Base-by-base conservation (phyloP, 1,284 basidiomycete genomes). In the Naganishia cerealis region DNA sequence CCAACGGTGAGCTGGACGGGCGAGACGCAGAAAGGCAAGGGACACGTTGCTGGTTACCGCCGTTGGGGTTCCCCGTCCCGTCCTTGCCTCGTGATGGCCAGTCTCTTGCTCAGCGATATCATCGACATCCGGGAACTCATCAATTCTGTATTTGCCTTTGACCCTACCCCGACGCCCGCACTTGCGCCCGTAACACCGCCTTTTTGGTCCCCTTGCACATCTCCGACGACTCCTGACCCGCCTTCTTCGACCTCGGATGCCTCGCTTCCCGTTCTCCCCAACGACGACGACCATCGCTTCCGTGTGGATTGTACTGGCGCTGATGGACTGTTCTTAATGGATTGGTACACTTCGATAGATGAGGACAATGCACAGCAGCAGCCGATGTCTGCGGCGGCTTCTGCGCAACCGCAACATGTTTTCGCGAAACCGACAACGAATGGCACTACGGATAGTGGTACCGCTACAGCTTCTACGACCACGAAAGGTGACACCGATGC, bases 91-190 rank as follows among this genome's bases (percentile, higher is more conserved):
- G 24, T 16, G 36, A 40, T 57, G 55, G 24, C 55, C 38, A 57
- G 55, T 21, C 55, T 40, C 5, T 9, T 24, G 4, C 33, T 36
- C 5, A 55, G 21, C 53, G 55, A 57, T 24, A 38, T 21, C 36
- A 33, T 57, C 3, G 55, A 57, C 39, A 33, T 57, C 15, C 36
- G 33, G 21, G 55, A 57, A 57, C 55, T 57, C 33, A 57, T 57
- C 21, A 36, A 57, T 57, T 57, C 38, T 24, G 21, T 57, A 4
- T 57, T 57, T 24, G 38, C 33, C 18, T 57, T 39, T 40, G 55
- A 57, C 55, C n/a, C 55, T 21, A 39, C 55, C 33, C 9, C 46
- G n/a, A 15, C 46, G 10, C n/a, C 21, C 21, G 46, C 21, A 33
- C 43, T 46, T 10, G 18, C 21, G 24, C 40, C 16, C 9, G 40